Percentiles rank a stretch among this genome's conserved stretches.
These are phyloP conservation scores for Colletotrichum endophyticum DNA, from an alignment of 2,329 filamentous ascomycete species.

Conservation along the genomic window DNA sequence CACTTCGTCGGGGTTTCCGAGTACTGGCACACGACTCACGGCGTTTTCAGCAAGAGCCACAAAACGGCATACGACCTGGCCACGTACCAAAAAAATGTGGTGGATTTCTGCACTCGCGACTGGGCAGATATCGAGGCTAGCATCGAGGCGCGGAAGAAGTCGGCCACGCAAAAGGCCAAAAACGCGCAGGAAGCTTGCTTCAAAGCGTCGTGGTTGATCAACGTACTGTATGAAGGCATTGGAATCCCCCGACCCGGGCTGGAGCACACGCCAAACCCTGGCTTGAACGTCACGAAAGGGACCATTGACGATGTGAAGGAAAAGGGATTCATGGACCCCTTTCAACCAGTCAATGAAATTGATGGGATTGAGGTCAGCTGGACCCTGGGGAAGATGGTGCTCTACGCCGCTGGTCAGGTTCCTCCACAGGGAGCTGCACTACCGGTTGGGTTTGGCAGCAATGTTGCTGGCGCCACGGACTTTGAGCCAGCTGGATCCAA, in stretches of 20 bases:
- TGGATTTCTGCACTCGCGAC: constrained; percentile 81
- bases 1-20: constrained; percentile 98
- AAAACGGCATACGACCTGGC: constrained; percentile 83
- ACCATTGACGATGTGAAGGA: constrained; percentile 71
- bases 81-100: constrained; percentile 85
- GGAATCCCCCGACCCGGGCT: constrained; percentile 86
- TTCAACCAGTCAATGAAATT: constrained; percentile 93
- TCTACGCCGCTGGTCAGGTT: constrained; percentile 91
- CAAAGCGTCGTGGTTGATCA: constrained; percentile 98
- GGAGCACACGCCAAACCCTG: constrained; percentile 61
- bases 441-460: constrained; percentile 93
- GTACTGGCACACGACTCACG: constrained; percentile 98
- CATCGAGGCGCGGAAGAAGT: constrained; percentile 70
- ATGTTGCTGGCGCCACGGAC: constrained; percentile 70
- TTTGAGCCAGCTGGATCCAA: constrained; percentile 82
- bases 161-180: constrained; percentile 77
- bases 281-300: constrained; percentile 75
- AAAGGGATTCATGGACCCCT: constrained; percentile 81
- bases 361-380: constrained; percentile 92
- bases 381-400: constrained; percentile 95
- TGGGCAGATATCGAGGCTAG: constrained; percentile 79
- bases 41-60: constrained; percentile 81
- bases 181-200: constrained; percentile 91
- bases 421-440: constrained; percentile 63
- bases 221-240: constrained; percentile 93